Evolutionary conservation across 768 basidiomycete species (phyloP).

Genomic region (Dioszegia hungarica): DNA sequence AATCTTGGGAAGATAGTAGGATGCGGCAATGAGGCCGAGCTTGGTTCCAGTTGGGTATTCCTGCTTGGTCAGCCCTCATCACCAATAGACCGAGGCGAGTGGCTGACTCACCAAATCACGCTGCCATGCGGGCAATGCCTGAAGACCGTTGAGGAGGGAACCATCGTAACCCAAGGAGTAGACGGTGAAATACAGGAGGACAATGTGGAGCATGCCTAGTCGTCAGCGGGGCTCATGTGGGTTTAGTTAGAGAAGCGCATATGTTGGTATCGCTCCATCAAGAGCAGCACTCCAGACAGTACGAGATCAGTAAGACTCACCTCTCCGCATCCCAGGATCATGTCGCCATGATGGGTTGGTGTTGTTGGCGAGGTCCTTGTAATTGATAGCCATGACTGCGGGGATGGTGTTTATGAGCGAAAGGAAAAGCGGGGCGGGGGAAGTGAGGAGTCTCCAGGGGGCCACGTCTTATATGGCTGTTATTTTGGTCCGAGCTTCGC

Average conservation of each 20-base stretch:
- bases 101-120: conserved; percentile 3
- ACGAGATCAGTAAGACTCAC: no score
- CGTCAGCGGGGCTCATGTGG: no score
- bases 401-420: no score
- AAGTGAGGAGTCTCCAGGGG: background rate
- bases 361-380: conserved; percentile 13
- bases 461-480: background rate
- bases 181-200: conserved; percentile 5
- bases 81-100: background rate
- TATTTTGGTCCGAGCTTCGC: no score
- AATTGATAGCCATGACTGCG: background rate
- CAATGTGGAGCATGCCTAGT: conserved; percentile 8
- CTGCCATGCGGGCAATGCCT: conserved; percentile 25
- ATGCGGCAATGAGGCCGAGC: conserved; percentile 27
- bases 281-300: no score
- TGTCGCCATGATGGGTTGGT: conserved; percentile 19
- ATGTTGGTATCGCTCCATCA: no score
- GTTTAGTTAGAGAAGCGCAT: no score
- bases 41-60: conserved; percentile 18
- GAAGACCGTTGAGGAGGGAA: conserved; percentile 34
- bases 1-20: conserved; percentile 25
- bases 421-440: background rate
- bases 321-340: conserved; percentile 20
- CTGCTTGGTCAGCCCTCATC: conserved; percentile 14
- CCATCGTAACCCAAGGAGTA: conserved; percentile 28